Percentiles rank a stretch among this genome's conserved stretches.
These are phyloP conservation scores for Myriosclerotinia curreyana DNA, from an alignment of 2,329 filamentous ascomycete species.

Conservation along the genomic window DNA sequence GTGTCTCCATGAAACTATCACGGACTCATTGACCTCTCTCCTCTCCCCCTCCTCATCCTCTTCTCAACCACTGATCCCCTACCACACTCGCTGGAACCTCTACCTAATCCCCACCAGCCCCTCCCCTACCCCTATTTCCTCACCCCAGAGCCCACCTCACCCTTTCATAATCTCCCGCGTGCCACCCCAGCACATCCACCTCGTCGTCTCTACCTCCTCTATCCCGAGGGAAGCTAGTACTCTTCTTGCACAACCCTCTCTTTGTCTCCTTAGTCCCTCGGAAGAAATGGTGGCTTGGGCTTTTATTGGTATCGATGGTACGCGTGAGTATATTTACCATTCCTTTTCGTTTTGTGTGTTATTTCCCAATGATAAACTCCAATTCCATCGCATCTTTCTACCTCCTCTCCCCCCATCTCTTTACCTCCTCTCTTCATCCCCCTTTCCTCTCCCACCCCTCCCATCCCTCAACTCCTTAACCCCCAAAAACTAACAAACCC, in stretches of 20 bases:
- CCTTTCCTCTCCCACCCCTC: not conserved
- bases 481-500: not conserved
- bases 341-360: too few relatives aligned
- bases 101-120: not conserved
- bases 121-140: not conserved
- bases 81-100: conserved; percentile 6
- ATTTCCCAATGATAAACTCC: too few relatives aligned
- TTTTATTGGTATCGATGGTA: conserved; percentile 35
- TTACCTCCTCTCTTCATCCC: too few relatives aligned
- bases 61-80: conserved; percentile 17
- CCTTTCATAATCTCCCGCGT: conserved; percentile 30
- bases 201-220: conserved; percentile 35
- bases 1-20: conserved; percentile 30
- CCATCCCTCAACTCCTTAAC: too few relatives aligned
- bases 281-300: conserved; percentile 35
- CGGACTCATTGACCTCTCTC: conserved; percentile 22
- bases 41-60: conserved; percentile 24
- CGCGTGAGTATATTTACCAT: not conserved
- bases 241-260: conserved; percentile 30
- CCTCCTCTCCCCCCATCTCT: too few relatives aligned
- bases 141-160: conserved; percentile 25
- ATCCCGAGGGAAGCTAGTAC: conserved; percentile 33
- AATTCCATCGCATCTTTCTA: too few relatives aligned
- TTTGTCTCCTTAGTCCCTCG: conserved; percentile 28
- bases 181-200: conserved; percentile 32